Evolutionary conservation across 2,329 filamentous ascomycete species (phyloP).

Genomic region (Colletotrichum lentis): DNA sequence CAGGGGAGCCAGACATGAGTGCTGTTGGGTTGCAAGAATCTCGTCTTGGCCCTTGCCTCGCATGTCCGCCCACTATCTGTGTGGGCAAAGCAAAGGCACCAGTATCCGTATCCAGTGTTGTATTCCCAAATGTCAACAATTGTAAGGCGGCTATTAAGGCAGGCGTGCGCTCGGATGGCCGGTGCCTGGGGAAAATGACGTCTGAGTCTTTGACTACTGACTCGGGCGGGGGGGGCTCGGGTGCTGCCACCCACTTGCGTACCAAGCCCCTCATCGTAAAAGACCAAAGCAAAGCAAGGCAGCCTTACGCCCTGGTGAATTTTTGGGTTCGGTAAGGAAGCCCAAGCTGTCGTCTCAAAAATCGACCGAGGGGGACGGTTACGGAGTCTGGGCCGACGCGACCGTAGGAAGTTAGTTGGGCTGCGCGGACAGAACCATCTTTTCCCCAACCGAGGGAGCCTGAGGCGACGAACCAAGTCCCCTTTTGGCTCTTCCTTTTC

Average conservation of each 20-base stretch:
- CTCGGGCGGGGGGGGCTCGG: not conserved
- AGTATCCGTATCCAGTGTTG: not conserved
- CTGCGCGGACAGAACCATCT: not conserved
- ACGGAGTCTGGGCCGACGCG: not conserved
- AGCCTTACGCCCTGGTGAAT: constrained; percentile 16
- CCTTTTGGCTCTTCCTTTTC: not conserved
- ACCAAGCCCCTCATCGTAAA: constrained; percentile 1
- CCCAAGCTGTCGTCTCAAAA: constrained; percentile 11
- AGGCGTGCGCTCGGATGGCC: constrained; percentile 7
- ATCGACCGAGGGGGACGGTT: not conserved
- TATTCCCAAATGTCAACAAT: not conserved
- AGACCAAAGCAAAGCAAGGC: not conserved
- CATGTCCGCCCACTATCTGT: not conserved
- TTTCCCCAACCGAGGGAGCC: not conserved
- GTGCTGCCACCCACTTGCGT: constrained; percentile 1
- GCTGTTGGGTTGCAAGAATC: not conserved
- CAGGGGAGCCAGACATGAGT: not conserved
- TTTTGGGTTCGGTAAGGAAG: constrained; percentile 18
- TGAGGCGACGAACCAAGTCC: not conserved
- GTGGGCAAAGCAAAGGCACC: no score
- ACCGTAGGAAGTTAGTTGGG: not conserved
- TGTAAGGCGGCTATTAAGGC: not conserved
- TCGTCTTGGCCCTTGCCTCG: not conserved
- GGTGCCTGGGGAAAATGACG: constrained; percentile 24
- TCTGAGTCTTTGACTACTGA: constrained; percentile 20